Evolutionary conservation across 2,329 filamentous ascomycete species (phyloP).

Genomic region (Paramyrothecium roridum): DNA sequence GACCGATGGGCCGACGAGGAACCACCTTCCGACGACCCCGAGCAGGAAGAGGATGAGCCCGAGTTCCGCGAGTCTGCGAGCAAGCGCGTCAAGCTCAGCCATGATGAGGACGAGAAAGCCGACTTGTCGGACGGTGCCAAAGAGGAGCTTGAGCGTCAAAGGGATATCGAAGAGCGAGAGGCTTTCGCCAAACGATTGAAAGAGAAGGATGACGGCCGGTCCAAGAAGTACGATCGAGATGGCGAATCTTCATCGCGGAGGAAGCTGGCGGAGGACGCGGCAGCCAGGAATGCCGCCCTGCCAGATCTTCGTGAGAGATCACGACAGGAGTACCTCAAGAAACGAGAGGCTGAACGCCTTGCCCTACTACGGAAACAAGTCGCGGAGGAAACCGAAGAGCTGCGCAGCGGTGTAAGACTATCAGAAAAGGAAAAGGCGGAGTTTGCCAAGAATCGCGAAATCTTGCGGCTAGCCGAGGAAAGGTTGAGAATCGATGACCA

Average conservation of each 20-base stretch:
- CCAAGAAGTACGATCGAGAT: constrained; percentile 64
- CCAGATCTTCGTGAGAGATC: constrained; percentile 79
- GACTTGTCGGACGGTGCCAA: constrained; percentile 59
- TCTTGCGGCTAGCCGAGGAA: constrained; percentile 78
- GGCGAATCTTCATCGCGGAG: constrained; percentile 57
- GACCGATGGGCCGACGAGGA: constrained; percentile 84
- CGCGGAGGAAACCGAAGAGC: constrained; percentile 78
- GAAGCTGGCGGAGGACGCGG: constrained; percentile 48
- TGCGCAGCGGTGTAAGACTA: constrained; percentile 71
- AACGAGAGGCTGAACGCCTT: constrained; percentile 82
- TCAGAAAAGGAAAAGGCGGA: constrained; percentile 79
- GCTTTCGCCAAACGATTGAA: constrained; percentile 75
- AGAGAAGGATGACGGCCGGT: constrained; percentile 66
- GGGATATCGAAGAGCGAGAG: constrained; percentile 72
- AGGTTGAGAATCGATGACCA: constrained; percentile 86
- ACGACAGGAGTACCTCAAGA: constrained; percentile 89
- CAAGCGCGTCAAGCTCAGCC: constrained; percentile 65
- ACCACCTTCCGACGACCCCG: constrained; percentile 37
- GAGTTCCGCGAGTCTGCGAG: constrained; percentile 67
- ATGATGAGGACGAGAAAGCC: constrained; percentile 43
- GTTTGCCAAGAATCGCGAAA: constrained; percentile 84
- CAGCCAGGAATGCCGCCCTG: constrained; percentile 67
- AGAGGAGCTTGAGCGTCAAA: constrained; percentile 55
- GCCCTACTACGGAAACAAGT: constrained; percentile 88
- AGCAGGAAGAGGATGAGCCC: constrained; percentile 43